Evolutionary conservation across 768 basidiomycete genomes (phyloP).

Genomic region (Trametes villosa): DNA sequence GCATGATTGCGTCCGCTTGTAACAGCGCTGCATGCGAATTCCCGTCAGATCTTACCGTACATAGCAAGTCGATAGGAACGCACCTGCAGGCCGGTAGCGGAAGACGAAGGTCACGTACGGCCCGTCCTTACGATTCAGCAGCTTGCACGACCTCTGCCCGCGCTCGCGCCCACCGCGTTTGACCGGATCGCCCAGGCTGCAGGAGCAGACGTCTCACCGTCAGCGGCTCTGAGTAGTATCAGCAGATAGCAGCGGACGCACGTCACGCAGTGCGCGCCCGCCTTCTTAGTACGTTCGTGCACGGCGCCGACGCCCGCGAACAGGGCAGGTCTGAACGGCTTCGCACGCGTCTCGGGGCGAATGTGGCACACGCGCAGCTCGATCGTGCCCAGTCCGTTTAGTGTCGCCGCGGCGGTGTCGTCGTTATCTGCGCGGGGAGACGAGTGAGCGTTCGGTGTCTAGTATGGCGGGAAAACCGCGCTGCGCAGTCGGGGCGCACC

Average conservation of each 20-base stretch:
- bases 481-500: constrained; percentile 15
- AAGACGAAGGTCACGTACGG: constrained; percentile 18
- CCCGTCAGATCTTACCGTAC: background rate
- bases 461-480: background rate
- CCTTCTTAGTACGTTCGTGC: constrained; percentile 28
- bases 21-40: background rate
- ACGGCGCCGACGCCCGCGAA: constrained; percentile 13
- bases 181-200: constrained; percentile 13
- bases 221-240: too few relatives aligned
- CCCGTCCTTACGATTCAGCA: constrained; percentile 5
- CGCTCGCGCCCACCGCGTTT: background rate
- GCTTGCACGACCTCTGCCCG: too few relatives aligned
- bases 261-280: constrained; percentile 21
- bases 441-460: background rate
- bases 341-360: background rate
- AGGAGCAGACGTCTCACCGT: background rate
- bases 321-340: background rate
- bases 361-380: constrained; percentile 2
- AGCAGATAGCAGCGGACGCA: too few relatives aligned
- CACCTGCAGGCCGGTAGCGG: constrained; percentile 23
- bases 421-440: constrained; percentile 6
- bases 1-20: constrained; percentile 1
- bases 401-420: background rate
- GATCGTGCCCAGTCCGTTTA: constrained; percentile 9
- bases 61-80: background rate